Conservation (phyloP, 129 eudicot species). For the Calendula officinalis region DNA sequence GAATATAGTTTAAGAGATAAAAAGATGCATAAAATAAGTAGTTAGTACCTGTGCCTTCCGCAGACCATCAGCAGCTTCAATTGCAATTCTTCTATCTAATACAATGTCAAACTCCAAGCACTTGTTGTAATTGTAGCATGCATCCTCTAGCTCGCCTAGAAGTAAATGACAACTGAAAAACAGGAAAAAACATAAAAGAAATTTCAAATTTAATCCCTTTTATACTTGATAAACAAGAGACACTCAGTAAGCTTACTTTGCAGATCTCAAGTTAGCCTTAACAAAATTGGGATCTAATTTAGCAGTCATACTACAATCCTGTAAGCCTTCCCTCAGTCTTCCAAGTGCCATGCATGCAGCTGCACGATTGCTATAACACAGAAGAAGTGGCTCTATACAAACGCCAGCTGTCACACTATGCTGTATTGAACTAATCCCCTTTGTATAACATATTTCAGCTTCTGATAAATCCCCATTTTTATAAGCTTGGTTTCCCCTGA, state of each 20-base stretch:
- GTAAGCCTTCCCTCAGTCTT: conserved; percentile 85
- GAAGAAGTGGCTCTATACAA: conserved; percentile 57
- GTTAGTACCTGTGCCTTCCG: conserved; percentile 81
- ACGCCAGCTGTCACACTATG: conserved; percentile 30
- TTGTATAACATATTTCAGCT: conserved; percentile 82
- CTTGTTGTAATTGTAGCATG: conserved; percentile 46
- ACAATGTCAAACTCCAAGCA: conserved; percentile 44
- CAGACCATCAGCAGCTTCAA: conserved; percentile 89
- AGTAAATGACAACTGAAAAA: conserved; percentile 66
- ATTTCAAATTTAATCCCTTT: not conserved
- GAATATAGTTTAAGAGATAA: not conserved
- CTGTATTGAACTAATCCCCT: conserved; percentile 56
- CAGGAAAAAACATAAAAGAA: not conserved
- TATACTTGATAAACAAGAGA: too few species aligned
- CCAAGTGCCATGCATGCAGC: conserved; percentile 87
- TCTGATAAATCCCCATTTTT: conserved; percentile 58
- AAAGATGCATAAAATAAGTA: not conserved
- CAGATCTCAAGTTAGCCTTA: conserved; percentile 80
- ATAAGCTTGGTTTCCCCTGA: conserved; percentile 97
- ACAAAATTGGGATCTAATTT: conserved; percentile 60
- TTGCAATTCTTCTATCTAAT: conserved; percentile 67
- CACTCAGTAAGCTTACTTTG: conserved; percentile 53
- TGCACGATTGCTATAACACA: conserved; percentile 98
- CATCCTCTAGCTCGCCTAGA: conserved; percentile 82
- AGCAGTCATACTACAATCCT: conserved; percentile 70